Evolutionary conservation across 345 rosid species (phyloP).

Genomic region (Brassica cretica): DNA sequence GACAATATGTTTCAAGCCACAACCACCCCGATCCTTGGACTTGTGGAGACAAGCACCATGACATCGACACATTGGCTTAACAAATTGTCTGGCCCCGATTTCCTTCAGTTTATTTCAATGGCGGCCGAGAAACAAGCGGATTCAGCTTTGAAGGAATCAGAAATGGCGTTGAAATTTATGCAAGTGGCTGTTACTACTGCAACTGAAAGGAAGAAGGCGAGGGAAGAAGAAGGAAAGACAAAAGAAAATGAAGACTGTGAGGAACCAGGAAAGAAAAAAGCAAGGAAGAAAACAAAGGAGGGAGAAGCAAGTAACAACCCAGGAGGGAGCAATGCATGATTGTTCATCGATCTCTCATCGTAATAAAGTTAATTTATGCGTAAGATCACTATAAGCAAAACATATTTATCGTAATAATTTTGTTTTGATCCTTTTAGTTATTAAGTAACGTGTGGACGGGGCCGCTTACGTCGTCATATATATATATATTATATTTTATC

Average conservation of each 20-base stretch:
- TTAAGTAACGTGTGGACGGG: neutral
- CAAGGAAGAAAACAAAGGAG: neutral
- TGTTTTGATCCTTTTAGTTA: neutral
- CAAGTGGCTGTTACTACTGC: neutral
- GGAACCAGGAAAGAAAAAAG: too few relatives aligned
- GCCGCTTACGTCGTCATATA: too few relatives aligned
- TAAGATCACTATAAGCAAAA: neutral
- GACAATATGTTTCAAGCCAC: neutral
- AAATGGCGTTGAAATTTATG: neutral
- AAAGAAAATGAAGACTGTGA: too few relatives aligned
- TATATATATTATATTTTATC: too few relatives aligned
- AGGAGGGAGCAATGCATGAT: neutral
- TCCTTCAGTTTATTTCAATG: neutral
- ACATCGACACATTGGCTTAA: neutral
- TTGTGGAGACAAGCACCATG: neutral
- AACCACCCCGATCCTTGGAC: neutral
- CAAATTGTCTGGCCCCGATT: neutral
- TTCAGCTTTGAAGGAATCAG: neutral
- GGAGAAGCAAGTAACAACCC: neutral
- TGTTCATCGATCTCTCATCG: neutral
- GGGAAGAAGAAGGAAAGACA: neutral
- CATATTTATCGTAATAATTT: neutral
- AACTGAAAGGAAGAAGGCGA: neutral
- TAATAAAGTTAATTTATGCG: neutral
- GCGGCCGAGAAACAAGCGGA: neutral